These are phyloP conservation scores for Alternaria dauci DNA, from an alignment of 2,329 filamentous ascomycete genomes.

Conservation along the genomic window DNA sequence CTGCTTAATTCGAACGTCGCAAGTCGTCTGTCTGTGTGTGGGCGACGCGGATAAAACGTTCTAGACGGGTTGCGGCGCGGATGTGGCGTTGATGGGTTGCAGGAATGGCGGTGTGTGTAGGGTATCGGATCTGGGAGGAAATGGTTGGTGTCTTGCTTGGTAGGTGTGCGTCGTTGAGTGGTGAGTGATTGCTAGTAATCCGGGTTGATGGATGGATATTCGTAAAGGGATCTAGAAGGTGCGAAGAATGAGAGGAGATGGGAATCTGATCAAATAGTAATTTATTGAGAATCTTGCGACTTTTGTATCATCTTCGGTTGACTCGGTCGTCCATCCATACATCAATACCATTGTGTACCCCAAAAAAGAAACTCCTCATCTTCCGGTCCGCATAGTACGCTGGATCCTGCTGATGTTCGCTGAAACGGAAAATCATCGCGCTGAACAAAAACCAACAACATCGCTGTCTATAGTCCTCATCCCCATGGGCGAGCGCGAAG, in stretches of 20 bases:
- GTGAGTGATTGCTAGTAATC: too few relatives aligned
- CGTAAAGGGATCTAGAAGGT: too few relatives aligned
- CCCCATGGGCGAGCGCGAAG: background rate
- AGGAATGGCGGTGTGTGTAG: too few relatives aligned
- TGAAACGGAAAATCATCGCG: constrained; percentile 8
- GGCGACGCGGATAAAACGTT: background rate
- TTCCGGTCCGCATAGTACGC: constrained; percentile 15
- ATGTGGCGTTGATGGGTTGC: background rate
- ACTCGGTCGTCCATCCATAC: background rate
- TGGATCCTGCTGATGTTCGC: constrained; percentile 17
- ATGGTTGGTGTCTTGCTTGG: too few relatives aligned
- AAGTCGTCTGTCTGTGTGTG: background rate
- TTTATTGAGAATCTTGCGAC: constrained; percentile 11
- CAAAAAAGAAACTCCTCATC: constrained; percentile 10
- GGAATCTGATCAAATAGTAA: constrained; percentile 8
- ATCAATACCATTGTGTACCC: background rate
- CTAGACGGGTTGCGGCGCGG: background rate
- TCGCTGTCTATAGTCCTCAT: background rate
- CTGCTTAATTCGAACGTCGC: background rate
- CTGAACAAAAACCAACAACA: background rate
- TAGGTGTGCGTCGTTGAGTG: too few relatives aligned
- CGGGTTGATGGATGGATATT: too few relatives aligned
- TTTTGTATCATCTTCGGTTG: background rate
- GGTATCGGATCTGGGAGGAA: too few relatives aligned
- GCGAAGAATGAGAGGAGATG: background rate